phyloP scores from a whole-genome alignment of 495 filamentous ascomycete species.

The Daldinia childiae region DNA sequence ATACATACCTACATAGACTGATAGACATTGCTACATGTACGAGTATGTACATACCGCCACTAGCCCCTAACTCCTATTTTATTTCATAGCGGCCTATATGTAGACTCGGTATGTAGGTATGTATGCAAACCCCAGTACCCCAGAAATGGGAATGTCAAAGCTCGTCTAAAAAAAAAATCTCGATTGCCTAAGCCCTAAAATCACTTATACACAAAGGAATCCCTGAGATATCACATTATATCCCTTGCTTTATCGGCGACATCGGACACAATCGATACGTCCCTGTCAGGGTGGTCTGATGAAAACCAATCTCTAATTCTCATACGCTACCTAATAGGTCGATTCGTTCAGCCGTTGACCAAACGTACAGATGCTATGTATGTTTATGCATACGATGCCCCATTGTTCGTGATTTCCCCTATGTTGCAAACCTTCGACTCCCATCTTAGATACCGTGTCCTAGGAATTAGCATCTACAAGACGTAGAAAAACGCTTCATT shows the following conservation, averaged over 20 bases:
- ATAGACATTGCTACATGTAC: neutral
- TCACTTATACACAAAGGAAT: neutral
- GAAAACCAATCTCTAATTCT: slow-evolving; percentile 1
- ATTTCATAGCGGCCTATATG: neutral
- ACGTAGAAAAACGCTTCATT: neutral
- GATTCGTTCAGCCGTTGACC: slow-evolving; percentile 5
- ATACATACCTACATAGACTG: neutral
- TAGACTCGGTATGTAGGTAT: too few relatives aligned
- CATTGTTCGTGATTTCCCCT: slow-evolving; percentile 2
- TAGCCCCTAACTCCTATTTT: neutral
- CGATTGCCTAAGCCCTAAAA: neutral
- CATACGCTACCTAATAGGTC: slow-evolving; percentile 14
- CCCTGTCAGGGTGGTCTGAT: slow-evolving; percentile 8
- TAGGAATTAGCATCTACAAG: neutral
- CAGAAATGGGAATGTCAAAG: neutral
- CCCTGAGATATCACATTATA: neutral
- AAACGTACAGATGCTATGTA: slow-evolving; percentile 13
- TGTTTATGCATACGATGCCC: slow-evolving; percentile 10
- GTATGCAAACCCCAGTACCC: neutral
- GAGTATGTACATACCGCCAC: neutral
- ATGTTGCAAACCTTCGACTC: slow-evolving; percentile 5
- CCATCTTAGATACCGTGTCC: neutral
- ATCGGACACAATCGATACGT: slow-evolving; percentile 15
- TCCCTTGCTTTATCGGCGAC: slow-evolving; percentile 12
- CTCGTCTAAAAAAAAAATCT: neutral